phyloP scores from a whole-genome alignment of 2,329 filamentous ascomycete species.

The Phoma sp. region DNA sequence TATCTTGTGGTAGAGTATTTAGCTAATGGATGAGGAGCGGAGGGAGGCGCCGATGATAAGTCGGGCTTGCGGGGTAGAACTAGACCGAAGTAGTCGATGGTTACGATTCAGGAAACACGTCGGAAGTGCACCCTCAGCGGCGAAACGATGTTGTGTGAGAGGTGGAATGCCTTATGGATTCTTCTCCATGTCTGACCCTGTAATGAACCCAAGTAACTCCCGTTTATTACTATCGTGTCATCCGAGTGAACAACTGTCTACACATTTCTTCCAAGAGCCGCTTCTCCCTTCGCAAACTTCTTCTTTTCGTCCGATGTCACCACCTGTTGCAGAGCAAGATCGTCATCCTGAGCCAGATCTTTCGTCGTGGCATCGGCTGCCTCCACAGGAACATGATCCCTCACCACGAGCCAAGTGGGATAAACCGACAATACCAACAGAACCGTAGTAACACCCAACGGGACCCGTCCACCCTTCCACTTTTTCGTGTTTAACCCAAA shows the following conservation, averaged over 20 bases:
- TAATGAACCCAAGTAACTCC: no score
- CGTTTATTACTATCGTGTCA: no score
- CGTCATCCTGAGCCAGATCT: background rate
- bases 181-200: background rate
- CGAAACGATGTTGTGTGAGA: background rate
- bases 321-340: constrained; percentile 6
- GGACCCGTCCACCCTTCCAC: constrained; percentile 54
- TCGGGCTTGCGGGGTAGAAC: constrained; percentile 2
- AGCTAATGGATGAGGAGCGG: constrained; percentile 4
- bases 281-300: constrained; percentile 21
- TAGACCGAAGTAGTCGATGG: background rate
- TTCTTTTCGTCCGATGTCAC: constrained; percentile 19
- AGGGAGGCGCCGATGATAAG: background rate
- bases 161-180: background rate
- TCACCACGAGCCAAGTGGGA: constrained; percentile 43
- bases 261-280: constrained; percentile 16
- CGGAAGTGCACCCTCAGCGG: background rate
- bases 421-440: constrained; percentile 36
- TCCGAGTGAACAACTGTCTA: background rate
- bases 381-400: constrained; percentile 39
- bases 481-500: constrained; percentile 54
- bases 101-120: background rate
- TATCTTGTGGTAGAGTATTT: background rate
- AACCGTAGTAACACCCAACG: constrained; percentile 51
- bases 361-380: constrained; percentile 13